These are phyloP conservation scores for Hypoxylon sp. DNA, from an alignment of 2,329 filamentous ascomycete genomes.

Conservation along the genomic window DNA sequence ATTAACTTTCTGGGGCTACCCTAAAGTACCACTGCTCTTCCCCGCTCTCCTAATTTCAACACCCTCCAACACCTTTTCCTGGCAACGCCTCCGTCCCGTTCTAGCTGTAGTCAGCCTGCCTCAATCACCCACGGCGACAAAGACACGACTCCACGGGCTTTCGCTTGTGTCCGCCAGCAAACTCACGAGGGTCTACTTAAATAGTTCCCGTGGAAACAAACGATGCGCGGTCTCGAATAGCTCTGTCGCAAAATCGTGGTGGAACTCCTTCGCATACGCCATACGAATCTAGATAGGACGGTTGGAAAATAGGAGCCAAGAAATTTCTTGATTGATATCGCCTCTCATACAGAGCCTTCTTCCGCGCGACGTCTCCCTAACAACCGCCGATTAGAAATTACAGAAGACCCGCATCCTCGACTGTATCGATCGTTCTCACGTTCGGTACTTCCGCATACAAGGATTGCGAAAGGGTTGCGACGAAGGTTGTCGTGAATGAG, in stretches of 20 bases:
- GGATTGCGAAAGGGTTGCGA: conserved; percentile 13
- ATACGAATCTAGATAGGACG: conserved; percentile 19
- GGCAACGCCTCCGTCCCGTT: conserved; percentile 26
- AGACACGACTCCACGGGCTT: conserved; percentile 23
- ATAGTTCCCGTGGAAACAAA: conserved; percentile 28
- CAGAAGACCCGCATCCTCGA: not conserved
- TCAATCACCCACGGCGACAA: conserved; percentile 37
- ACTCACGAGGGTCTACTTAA: not conserved
- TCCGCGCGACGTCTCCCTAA: not conserved
- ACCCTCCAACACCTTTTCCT: conserved; percentile 28
- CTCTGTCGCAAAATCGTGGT: conserved; percentile 48
- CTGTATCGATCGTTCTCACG: conserved; percentile 4
- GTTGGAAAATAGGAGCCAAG: conserved; percentile 1
- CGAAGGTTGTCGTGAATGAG: not conserved
- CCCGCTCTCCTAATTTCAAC: conserved; percentile 41
- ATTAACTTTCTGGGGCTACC: conserved; percentile 20
- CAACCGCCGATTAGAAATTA: too few species aligned
- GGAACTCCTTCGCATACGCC: conserved; percentile 39
- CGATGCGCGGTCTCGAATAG: conserved; percentile 51
- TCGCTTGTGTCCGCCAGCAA: conserved; percentile 12
- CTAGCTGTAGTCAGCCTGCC: conserved; percentile 38
- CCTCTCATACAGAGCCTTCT: not conserved
- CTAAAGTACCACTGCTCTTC: conserved; percentile 30
- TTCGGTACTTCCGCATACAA: conserved; percentile 17
- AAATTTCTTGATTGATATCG: conserved; percentile 24